Evolutionary conservation across 1,284 basidiomycete species (phyloP), one percentile per base, ranked within the genome.

Genomic region (Rhodotorula glutinis): DNA sequence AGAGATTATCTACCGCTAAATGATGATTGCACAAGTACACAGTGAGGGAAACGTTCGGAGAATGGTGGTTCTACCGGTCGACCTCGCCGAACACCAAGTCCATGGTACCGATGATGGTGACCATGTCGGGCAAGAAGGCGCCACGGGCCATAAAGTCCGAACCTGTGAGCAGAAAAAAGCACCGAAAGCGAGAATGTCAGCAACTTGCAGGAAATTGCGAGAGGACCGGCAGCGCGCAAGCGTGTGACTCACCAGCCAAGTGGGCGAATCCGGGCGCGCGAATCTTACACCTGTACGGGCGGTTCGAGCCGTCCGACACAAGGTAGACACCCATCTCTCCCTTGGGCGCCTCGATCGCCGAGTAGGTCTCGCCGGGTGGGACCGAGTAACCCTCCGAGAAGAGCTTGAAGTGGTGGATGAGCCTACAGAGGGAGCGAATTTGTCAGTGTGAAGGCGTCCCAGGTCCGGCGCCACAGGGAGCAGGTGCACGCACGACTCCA

Each of bases 381-480:
- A 98, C 95, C 40, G 90, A 90, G 82, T 92, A 98, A 27, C 95
- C 95, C 80, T 98, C 94, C 63, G 89, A 92, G 83, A 95, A 98
- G 40, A 78, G 75, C 84, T 98, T 98, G 83, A 98, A 98, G 83
- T 98, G 95, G 80, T 98, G 94, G 76, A 98, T 97, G 72, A 97
- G 85, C 19, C 89, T 59, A 19, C 10, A 38, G 47, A 0, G 57
- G 14, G 38, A 10, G n/a, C 7, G 27, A 23, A 30, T 3, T 14
- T 23, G 56, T 30, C 10, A n/a, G 41, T 3, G 29, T n/a, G n/a
- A n/a, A n/a, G n/a, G n/a, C n/a, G n/a, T n/a, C n/a, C n/a, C n/a
- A n/a, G n/a, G n/a, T n/a, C n/a, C n/a, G n/a, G n/a, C n/a, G n/a
- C n/a, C n/a, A n/a, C n/a, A n/a, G n/a, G n/a, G n/a, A n/a, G n/a